Evolutionary conservation across 805 yeast genomes (phyloP).

Genomic region (Candida sanyiensis): DNA sequence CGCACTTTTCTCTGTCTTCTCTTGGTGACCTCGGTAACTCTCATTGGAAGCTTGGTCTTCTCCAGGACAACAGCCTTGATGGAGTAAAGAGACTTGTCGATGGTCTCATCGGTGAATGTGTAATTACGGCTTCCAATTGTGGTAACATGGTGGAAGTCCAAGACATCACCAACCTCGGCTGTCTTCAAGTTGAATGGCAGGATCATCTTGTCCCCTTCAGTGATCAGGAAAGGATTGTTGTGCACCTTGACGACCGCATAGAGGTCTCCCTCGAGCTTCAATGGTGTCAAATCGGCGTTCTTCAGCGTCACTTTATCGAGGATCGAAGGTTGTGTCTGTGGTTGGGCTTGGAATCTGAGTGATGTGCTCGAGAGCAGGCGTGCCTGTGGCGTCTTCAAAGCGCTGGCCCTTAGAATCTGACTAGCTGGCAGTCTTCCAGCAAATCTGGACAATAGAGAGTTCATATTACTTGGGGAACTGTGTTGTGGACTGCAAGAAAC

Average conservation of each 20-base stretch:
- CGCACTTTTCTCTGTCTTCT: constrained; percentile 74
- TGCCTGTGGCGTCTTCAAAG: not conserved
- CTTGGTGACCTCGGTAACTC: constrained; percentile 67
- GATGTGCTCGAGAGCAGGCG: constrained; percentile 3
- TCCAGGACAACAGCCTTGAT: constrained; percentile 80
- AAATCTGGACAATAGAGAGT: constrained; percentile 6
- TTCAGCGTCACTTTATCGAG: constrained; percentile 7
- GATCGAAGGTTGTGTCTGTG: constrained; percentile 2
- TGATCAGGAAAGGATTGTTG: constrained; percentile 79
- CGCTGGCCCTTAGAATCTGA: not conserved
- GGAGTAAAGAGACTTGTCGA: constrained; percentile 48
- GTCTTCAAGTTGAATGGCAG: constrained; percentile 74
- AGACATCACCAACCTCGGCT: constrained; percentile 78
- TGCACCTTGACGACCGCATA: constrained; percentile 83
- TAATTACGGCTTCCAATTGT: constrained; percentile 82
- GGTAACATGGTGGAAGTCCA: constrained; percentile 67
- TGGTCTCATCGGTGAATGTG: constrained; percentile 53
- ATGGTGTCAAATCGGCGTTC: constrained; percentile 43
- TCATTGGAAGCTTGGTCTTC: constrained; percentile 75
- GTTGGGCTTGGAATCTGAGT: constrained; percentile 4
- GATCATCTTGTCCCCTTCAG: constrained; percentile 81
- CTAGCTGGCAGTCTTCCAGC: constrained; percentile 1
- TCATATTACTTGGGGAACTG: not conserved
- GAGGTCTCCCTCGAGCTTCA: constrained; percentile 61
- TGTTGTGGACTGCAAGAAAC: not conserved